Conservation (phyloP, 2,329 filamentous ascomycete species). For the Pseudogymnoascus pannorum region DNA sequence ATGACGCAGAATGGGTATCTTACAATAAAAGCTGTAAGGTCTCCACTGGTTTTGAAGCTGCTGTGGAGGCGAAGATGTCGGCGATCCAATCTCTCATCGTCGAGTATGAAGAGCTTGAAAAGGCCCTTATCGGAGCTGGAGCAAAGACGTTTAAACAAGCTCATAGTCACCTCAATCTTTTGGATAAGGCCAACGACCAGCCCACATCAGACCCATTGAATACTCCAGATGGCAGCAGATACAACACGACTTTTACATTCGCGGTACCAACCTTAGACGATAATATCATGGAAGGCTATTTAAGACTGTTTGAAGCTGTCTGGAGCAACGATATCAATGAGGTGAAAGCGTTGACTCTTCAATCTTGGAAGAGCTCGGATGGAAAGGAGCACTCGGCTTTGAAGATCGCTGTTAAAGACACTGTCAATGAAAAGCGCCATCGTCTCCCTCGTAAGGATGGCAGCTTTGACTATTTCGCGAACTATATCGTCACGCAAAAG, state of each 20-base stretch:
- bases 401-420: constrained; percentile 53
- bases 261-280: constrained; percentile 40
- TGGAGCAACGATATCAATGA: constrained; percentile 62
- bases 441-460: not conserved
- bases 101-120: constrained; percentile 49
- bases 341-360: constrained; percentile 58
- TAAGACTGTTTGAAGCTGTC: constrained; percentile 64
- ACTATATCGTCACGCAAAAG: constrained; percentile 22
- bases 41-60: constrained; percentile 27
- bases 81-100: constrained; percentile 45
- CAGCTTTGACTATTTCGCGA: not conserved
- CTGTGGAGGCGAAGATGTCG: constrained; percentile 44
- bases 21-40: constrained; percentile 28
- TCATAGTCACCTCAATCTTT: constrained; percentile 41
- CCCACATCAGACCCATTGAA: not conserved
- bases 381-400: constrained; percentile 51
- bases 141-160: constrained; percentile 63
- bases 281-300: constrained; percentile 49
- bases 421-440: not conserved
- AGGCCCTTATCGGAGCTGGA: constrained; percentile 45
- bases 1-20: constrained; percentile 28
- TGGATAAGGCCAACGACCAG: no score
- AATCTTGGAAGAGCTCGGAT: constrained; percentile 44
- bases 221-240: constrained; percentile 13
- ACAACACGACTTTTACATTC: constrained; percentile 19